Base-by-base conservation (phyloP, 768 basidiomycete species). In the Tulasnella sp. region DNA sequence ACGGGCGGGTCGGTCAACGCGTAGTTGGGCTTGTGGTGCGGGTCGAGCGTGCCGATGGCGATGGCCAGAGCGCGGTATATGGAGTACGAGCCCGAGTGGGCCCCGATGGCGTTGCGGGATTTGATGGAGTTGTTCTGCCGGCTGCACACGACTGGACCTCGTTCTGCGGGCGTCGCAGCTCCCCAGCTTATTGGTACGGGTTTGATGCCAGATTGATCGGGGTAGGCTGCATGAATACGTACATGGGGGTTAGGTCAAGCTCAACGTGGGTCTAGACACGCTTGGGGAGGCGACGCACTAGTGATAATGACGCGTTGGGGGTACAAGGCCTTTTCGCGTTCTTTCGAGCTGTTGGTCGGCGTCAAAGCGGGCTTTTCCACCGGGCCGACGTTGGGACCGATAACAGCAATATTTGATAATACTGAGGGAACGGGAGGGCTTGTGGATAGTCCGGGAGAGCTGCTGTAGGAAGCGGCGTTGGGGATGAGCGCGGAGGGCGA, bases 11-110 rank as follows among this genome's bases (percentile, higher is more conserved):
- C 91, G 0, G 95, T 96, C 82, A 89, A 87, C 67, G 88, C 86
- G 84, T 92, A 96, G 82, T 94, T 91, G 11, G 94, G 92, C 83
- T 92, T 93, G 84, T 94, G 92, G 0, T 89, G 87, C 0, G 93
- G 93, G 39, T 90, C 86, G 77, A 95, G 90, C 3, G 91, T 88
- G 51, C 93, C 93, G 89, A 97, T 92, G 10, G 95, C 97, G 82
- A 98, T 96, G 13, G 93, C 90, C 16, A 99, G 88, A 0, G 97
- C 94, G 44, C 95, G 91, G 84, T 98, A 98, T 84, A 98, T 96
- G 18, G 93, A 95, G 84, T 98, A 98, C 0, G 92, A 93, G 7
- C 97, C 96, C 0, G 91, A 91, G 83, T 98, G 96, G 0, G 97
- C 96, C 13, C 97, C 96, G 82, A 98, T 89, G 35, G 96, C 93